Evolutionary conservation across 768 basidiomycete genomes (phyloP), one percentile per base, ranked within the genome.

Genomic region (Galerina sulciceps): DNA sequence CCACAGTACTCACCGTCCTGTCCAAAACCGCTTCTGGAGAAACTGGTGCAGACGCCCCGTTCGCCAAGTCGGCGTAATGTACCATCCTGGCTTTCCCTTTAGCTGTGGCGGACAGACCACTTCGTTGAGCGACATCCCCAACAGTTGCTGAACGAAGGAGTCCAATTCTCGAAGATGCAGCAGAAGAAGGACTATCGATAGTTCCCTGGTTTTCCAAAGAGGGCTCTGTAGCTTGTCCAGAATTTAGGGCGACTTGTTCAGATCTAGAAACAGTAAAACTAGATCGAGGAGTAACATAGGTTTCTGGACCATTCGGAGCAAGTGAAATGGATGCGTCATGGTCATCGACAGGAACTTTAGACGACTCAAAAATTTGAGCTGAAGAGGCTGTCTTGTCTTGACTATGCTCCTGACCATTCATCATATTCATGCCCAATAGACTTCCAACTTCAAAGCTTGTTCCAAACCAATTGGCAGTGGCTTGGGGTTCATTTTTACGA

Each of bases 371-470:
- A 5, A 23, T 45, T 36, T 23, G 54, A 36, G 23, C 26, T 8
- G 46, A 53, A 40, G 46, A 49, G 36, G 59, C 41, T 15, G 44
- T 38, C 31, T 54, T 55, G n/a, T 47, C 50, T 9, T 66, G 38
- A 26, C 61, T 26, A 50, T 69, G 69, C 22, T 56, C 64, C 43
- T 68, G 67, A 44, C 75, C 75, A 43, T 81, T 74, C 48, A 88
- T 73, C 34, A 89, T 74, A 60, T 85, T 82, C 50, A 92, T 80
- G 10, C 90, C 92, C 37, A 93, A 75, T 59, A 94, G 80, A n/a
- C 80, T 80, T 2, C 92, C 92, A 37, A 94, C 78, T 65, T 91
- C 89, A 61, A 94, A 94, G 58, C 86, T 90, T 20, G 79, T 79
- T 23, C 92, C 90, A 26, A 90, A 80, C 89, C 90, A 93, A 18